Evolutionary conservation across 306 rosid species (phyloP).

Genomic region (Gastrolobium bilobum): DNA sequence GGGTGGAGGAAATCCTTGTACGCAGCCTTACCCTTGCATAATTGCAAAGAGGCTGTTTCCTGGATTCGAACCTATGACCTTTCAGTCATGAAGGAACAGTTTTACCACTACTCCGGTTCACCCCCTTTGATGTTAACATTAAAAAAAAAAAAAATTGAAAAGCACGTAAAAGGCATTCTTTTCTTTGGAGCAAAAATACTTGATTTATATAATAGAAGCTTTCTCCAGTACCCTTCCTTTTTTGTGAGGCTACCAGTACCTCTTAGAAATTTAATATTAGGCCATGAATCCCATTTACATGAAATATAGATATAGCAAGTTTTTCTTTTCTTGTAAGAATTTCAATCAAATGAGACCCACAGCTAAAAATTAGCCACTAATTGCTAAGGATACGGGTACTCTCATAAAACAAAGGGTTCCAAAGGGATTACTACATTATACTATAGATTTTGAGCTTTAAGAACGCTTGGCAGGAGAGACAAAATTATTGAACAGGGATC

Average conservation of each 20-base stretch:
- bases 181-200: neutral
- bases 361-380: neutral
- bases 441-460: neutral
- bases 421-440: neutral
- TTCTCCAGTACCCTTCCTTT: neutral
- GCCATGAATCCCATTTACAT: neutral
- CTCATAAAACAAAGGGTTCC: neutral
- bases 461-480: conserved; percentile 13
- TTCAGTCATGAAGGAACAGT: no score
- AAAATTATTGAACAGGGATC: conserved; percentile 1
- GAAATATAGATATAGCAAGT: neutral
- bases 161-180: conserved; percentile 29
- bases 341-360: neutral
- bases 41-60: no score
- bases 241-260: neutral
- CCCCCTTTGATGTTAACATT: no score
- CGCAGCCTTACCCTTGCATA: no score
- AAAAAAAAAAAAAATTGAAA: neutral
- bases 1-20: no score
- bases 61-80: no score
- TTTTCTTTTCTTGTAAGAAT: neutral
- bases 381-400: neutral
- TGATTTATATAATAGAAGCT: neutral
- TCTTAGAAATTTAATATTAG: conserved; percentile 1
- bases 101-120: no score